Evolutionary conservation across 2,329 filamentous ascomycete genomes (phyloP).

Genomic region (Chrysoporthe austroafricana): DNA sequence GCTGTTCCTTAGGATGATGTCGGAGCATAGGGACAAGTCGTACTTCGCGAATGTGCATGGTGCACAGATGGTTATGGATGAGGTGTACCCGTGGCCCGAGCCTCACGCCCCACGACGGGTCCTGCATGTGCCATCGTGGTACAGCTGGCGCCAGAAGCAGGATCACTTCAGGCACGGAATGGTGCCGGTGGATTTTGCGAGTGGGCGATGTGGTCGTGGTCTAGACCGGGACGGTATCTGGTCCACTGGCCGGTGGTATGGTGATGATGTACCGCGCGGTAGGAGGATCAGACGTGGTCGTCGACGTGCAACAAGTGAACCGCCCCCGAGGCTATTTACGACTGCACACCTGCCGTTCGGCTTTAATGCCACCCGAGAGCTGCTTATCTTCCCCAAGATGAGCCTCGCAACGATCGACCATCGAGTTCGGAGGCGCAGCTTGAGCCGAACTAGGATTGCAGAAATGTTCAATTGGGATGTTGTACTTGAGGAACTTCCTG

Average conservation of each 20-base stretch:
- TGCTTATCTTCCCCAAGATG: conserved; percentile 42
- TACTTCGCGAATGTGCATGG: not conserved
- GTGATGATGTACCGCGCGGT: conserved; percentile 10
- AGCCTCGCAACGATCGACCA: conserved; percentile 38
- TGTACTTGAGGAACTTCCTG: not conserved
- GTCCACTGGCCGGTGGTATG: conserved; percentile 14
- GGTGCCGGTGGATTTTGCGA: conserved; percentile 17
- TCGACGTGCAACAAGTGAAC: conserved; percentile 24
- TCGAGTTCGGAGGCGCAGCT: conserved; percentile 39
- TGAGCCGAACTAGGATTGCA: conserved; percentile 42
- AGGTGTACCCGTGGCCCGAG: conserved; percentile 17
- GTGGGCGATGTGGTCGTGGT: conserved; percentile 14
- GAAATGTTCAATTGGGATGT: conserved; percentile 40
- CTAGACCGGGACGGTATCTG: conserved; percentile 16
- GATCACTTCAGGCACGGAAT: not conserved
- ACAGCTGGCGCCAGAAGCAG: conserved; percentile 3
- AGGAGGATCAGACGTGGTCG: conserved; percentile 7
- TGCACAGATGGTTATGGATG: not conserved
- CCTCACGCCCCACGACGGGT: conserved; percentile 9
- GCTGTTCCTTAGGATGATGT: not conserved
- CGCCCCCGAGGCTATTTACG: conserved; percentile 29
- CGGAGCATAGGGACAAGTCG: not conserved
- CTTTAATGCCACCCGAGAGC: conserved; percentile 30
- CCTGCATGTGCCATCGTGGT: conserved; percentile 11
- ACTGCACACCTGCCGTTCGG: conserved; percentile 31